A percentile compares a stretch with the other conserved stretches of the same genome.
These are phyloP conservation scores for Trichophaea hybrida DNA, from an alignment of 2,329 filamentous ascomycete species.

Conservation along the genomic window DNA sequence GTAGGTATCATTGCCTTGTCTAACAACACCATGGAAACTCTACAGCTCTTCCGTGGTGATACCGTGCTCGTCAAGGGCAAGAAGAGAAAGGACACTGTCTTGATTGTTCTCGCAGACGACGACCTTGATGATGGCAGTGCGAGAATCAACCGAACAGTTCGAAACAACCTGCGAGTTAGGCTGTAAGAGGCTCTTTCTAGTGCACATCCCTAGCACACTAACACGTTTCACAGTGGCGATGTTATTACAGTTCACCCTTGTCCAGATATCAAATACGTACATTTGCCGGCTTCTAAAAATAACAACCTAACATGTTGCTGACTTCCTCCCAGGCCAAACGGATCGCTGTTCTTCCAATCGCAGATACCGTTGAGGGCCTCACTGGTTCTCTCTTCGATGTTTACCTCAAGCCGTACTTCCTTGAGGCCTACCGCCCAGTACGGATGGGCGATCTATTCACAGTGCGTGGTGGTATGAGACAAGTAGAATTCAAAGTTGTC, in stretches of 20 bases:
- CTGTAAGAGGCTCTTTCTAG: conserved; percentile 30
- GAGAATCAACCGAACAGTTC: conserved; percentile 94
- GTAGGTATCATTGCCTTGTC: conserved; percentile 79
- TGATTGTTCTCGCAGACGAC: conserved; percentile 94
- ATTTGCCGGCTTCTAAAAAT: conserved; percentile 31
- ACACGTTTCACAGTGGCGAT: conserved; percentile 49
- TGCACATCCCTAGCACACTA: neutral
- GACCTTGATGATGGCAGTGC: conserved; percentile 95
- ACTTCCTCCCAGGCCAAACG: conserved; percentile 66
- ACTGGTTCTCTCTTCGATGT: conserved; percentile 97
- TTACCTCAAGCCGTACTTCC: conserved; percentile 98
- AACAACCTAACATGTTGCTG: neutral
- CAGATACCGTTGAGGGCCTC: conserved; percentile 93
- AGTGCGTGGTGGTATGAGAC: conserved; percentile 92
- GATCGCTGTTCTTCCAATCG: conserved; percentile 93
- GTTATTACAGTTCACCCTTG: conserved; percentile 95
- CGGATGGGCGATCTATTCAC: conserved; percentile 97
- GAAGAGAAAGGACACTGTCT: conserved; percentile 97
- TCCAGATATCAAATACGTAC: conserved; percentile 99
- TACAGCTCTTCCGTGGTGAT: conserved; percentile 96
- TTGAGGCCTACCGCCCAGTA: conserved; percentile 93
- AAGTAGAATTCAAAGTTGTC: conserved; percentile 98
- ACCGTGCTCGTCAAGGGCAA: conserved; percentile 97
- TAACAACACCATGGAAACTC: conserved; percentile 96
- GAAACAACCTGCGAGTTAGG: conserved; percentile 96